phyloP scores from a whole-genome alignment of 2,329 filamentous ascomycete genomes.

The Dactylellina haptotyla region DNA sequence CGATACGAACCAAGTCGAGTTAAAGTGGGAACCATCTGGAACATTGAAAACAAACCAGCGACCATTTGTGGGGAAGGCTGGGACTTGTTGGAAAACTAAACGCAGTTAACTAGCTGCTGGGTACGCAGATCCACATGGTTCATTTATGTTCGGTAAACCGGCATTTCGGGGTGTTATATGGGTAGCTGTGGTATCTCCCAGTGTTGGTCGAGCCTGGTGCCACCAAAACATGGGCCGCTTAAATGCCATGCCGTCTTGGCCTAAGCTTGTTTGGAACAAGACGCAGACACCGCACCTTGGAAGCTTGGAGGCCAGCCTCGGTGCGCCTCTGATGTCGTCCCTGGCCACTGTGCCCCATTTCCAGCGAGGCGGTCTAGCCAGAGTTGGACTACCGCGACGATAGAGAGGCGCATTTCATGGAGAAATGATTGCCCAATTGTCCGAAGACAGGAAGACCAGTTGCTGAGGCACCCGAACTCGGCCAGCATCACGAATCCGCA shows the following conservation, averaged over 20 bases:
- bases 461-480: not conserved
- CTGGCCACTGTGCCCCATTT: too few relatives aligned
- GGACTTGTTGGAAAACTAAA: too few relatives aligned
- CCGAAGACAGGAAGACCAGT: not conserved
- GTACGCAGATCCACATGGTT: conserved; percentile 5
- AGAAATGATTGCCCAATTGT: not conserved
- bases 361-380: too few relatives aligned
- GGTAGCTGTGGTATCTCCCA: too few relatives aligned
- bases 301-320: not conserved
- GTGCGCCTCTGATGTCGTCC: too few relatives aligned
- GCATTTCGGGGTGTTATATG: conserved; percentile 2
- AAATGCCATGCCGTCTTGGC: conserved; percentile 49
- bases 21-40: not conserved
- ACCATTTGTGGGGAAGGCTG: conserved; percentile 17
- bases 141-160: conserved; percentile 15
- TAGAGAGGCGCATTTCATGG: too few relatives aligned
- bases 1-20: not conserved
- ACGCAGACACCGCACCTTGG: not conserved
- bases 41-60: not conserved
- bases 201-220: not conserved
- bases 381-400: too few relatives aligned
- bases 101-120: not conserved
- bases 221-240: conserved; percentile 37
- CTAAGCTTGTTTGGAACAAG: conserved; percentile 2
- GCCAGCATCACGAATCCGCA: not conserved